Evolutionary conservation across 2,329 filamentous ascomycete species (phyloP).

Genomic region (Dothistroma septosporum): DNA sequence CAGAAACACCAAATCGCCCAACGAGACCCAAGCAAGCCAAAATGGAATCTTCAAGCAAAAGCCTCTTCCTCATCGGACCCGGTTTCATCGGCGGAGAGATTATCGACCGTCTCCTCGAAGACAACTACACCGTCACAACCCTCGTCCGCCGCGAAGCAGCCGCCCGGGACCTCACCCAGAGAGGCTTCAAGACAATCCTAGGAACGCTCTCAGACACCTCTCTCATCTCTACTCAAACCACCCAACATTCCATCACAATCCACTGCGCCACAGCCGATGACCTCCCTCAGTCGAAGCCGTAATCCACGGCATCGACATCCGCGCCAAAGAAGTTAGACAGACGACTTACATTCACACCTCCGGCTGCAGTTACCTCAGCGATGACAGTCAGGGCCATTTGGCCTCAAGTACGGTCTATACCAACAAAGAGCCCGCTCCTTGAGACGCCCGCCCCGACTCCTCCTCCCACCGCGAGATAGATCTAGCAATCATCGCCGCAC

Average conservation of each 20-base stretch:
- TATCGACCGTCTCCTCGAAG: constrained; percentile 40
- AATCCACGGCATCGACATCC: constrained; percentile 40
- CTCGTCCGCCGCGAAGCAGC: constrained; percentile 39
- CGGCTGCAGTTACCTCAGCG: constrained; percentile 40
- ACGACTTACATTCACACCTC: constrained; percentile 50
- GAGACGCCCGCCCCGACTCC: constrained; percentile 40
- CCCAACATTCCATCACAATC: constrained; percentile 42
- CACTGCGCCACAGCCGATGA: constrained; percentile 50
- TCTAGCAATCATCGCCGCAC: constrained; percentile 40
- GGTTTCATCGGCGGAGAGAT: constrained; percentile 48
- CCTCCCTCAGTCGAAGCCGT: constrained; percentile 43
- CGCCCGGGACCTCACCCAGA: constrained; percentile 34
- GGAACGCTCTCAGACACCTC: constrained; percentile 40
- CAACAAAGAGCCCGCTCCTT: constrained; percentile 38
- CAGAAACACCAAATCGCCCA: too few relatives aligned
- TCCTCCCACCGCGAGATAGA: constrained; percentile 46
- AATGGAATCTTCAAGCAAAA: constrained; percentile 11
- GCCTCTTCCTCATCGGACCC: constrained; percentile 43
- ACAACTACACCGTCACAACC: constrained; percentile 37
- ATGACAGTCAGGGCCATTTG: constrained; percentile 33
- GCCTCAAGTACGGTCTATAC: constrained; percentile 40
- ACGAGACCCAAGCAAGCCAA: too few relatives aligned
- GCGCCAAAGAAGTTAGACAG: constrained; percentile 33
- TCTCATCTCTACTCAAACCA: constrained; percentile 37
- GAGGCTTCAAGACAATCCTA: constrained; percentile 36